phyloP scores from a whole-genome alignment of 176 grass and related monocot species.

The Musa troglodytarum region DNA sequence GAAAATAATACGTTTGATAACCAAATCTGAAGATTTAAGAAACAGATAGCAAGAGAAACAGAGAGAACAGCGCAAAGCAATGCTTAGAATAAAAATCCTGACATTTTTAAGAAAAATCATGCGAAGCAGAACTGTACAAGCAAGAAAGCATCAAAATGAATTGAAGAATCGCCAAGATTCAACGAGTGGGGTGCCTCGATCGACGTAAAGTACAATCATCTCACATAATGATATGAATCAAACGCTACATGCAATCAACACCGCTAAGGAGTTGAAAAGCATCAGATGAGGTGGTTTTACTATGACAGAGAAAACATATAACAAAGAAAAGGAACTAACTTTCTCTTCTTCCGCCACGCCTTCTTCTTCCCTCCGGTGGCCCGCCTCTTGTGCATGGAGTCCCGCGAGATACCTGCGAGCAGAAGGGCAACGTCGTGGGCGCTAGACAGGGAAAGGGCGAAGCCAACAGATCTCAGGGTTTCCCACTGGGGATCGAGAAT shows the following conservation, averaged over 20 bases:
- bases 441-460: neutral
- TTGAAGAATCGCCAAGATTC: neutral
- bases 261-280: neutral
- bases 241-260: neutral
- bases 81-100: too few species aligned
- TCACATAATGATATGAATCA: neutral
- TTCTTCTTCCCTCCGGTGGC: constrained; percentile 79
- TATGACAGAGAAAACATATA: neutral
- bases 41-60: too few species aligned
- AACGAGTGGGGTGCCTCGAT: neutral
- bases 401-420: constrained; percentile 62
- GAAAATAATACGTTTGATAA: too few species aligned
- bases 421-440: constrained; percentile 2
- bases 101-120: neutral
- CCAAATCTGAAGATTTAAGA: too few species aligned
- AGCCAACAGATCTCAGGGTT: neutral
- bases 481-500: neutral
- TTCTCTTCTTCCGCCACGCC: constrained; percentile 88
- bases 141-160: neutral
- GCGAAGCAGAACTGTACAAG: too few species aligned
- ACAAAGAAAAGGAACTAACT: constrained; percentile 24
- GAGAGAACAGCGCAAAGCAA: too few species aligned
- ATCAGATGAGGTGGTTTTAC: neutral
- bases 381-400: constrained; percentile 90
- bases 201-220: too few species aligned